Evolutionary conservation across 2,329 filamentous ascomycete genomes (phyloP).

Genomic region (Beauveria sp.): DNA sequence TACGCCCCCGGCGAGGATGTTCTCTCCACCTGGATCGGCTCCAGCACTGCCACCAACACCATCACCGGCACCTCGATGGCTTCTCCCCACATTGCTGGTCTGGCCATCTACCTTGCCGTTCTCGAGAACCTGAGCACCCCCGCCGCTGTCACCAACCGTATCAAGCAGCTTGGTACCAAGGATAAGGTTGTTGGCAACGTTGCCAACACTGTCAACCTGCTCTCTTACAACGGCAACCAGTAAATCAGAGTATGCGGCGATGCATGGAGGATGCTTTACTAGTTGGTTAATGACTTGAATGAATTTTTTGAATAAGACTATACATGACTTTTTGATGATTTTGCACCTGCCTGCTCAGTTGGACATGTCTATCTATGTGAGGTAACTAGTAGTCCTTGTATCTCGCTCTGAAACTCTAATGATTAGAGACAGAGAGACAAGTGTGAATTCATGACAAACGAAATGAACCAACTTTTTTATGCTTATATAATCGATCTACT

Average conservation of each 20-base stretch:
- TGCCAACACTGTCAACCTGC: slow-evolving; percentile 3
- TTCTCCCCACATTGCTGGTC: slow-evolving; percentile 34
- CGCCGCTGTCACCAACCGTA: background rate
- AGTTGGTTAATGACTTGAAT: background rate
- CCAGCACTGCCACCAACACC: slow-evolving; percentile 25
- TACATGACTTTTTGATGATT: background rate
- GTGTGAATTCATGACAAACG: too few species aligned
- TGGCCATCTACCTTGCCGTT: slow-evolving; percentile 19
- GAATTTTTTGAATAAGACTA: background rate
- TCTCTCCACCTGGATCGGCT: slow-evolving; percentile 35
- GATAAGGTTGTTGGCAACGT: slow-evolving; percentile 1
- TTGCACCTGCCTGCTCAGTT: too few species aligned
- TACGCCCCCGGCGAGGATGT: slow-evolving; percentile 37
- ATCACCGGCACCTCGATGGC: slow-evolving; percentile 48
- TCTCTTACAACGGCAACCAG: slow-evolving; percentile 6
- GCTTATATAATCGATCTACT: too few species aligned
- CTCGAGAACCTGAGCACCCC: slow-evolving; percentile 4
- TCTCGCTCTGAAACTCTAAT: too few species aligned
- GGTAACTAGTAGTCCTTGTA: too few species aligned
- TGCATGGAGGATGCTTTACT: background rate
- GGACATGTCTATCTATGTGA: too few species aligned
- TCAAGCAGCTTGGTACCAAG: slow-evolving; percentile 3
- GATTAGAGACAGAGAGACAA: too few species aligned
- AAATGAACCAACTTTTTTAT: too few species aligned
- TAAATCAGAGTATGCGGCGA: background rate